Evolutionary conservation across 352 stramenopile species (phyloP), one percentile per base, ranked within the genome.

Genomic region (Plasmopara muralis): DNA sequence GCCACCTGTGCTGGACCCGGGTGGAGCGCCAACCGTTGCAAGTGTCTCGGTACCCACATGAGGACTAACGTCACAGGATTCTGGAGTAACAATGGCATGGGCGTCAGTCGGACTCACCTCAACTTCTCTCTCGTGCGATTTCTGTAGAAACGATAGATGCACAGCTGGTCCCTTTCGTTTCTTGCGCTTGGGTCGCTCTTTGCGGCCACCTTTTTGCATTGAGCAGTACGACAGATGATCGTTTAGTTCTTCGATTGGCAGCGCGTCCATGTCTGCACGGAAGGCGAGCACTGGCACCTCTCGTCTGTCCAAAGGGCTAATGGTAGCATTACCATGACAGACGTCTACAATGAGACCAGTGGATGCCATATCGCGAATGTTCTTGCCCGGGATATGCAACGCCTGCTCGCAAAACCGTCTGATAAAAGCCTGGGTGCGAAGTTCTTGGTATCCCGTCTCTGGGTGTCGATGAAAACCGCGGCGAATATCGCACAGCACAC

Each of bases 191-290:
- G 66, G 73, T 44, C 53, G 57, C 14, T 86, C 74, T 48, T 84
- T 83, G 14, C 43, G 51, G 35, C 66, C 51, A 34, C 80, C 76
- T 53, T 83, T 87, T 52, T 83, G 63, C 15, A 72, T 87, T 9
- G 82, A 93, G 45, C 75, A 86, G 47, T 90, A 90, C 2, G 79
- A 70, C 55, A 93, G 57, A 57, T 89, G 76, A 13, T 87, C 66
- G 44, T 89, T 93, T 47, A 84, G 51, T 52, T 93, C 83, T 56
- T 87, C 62, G 59, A 98, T 97, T 4, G 93, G 93, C 12, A 98
- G 63, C 12, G 88, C 93, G 66, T 98, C 95, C 86, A 98, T 98
- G 64, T 98, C 95, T 7, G 95, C 89, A 40, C 95, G 79, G 44
- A 98, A 85, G 4, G 95, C 80, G 6, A 98, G 55, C 43, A 95